Evolutionary conservation across 441 rosid species (phyloP), one percentile per base, ranked within the genome.

Genomic region (Gossypium davidsonii): DNA sequence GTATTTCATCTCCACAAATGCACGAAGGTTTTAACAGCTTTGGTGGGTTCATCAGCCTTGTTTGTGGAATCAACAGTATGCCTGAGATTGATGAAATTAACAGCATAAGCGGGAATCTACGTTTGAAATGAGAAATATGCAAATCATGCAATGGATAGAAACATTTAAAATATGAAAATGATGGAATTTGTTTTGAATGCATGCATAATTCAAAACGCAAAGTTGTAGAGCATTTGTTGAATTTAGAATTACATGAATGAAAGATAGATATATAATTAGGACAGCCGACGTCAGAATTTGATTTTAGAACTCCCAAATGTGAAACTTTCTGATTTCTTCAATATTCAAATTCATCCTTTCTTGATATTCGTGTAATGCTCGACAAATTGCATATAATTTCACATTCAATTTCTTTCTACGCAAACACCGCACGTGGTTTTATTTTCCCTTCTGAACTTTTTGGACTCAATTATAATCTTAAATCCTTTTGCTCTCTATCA

Each of bases 61-160:
- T 78, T 76, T 25, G 65, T 69, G 69, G 67, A 84, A 80, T 84
- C 25, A 53, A 8, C 10, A 52, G 26, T 53, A 0, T 56, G 61
- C 6, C n/a, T 21, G 6, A 56, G 15, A 17, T 10, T 52, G 59
- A 8, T 9, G 49, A 52, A n/a, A 14, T 46, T 65, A 18, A 48
- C 71, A 14, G 71, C 71, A 67, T 48, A 12, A 6, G 12, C 37
- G 6, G 9, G 31, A 6, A 12, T 20, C 6, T 20, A 20, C 6
- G 53, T 44, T 37, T 8, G 11, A 53, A 53, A 55, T 18, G 59
- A 55, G 44, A 37, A 37, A 37, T 8, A 37, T 37, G 44, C 44
- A 37, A 37, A 37, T 39, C 12, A 39, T 39, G 46, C 12, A 39
- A 39, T 2, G 46, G 46, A 9, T 39, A 0, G 12, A 39, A 39